These are phyloP conservation scores for Parmales sp. DNA, from an alignment of 108 stramenopile genomes.

Conservation along the genomic window DNA sequence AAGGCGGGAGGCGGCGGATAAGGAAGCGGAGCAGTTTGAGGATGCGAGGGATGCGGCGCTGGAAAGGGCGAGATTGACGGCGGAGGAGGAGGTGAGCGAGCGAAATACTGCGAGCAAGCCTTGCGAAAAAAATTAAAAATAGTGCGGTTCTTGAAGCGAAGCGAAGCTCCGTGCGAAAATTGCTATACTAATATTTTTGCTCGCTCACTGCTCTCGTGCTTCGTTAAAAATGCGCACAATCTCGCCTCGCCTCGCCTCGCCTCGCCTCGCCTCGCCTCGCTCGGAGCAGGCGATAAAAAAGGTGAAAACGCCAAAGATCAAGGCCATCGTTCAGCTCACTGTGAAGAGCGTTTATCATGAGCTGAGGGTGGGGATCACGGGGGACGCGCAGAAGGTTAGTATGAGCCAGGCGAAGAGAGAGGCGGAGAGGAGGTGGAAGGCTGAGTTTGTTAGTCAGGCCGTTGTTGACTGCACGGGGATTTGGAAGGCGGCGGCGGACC, in stretches of 20 bases:
- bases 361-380: neutral
- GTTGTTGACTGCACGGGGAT: conserved; percentile 1
- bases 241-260: too few species aligned
- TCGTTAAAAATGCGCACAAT: too few species aligned
- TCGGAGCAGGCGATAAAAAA: too few species aligned
- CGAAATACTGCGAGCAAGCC: too few species aligned
- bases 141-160: too few species aligned
- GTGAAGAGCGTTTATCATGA: neutral
- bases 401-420: neutral
- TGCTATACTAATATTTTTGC: too few species aligned
- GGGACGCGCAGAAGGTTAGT: neutral
- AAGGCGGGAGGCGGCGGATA: conserved; percentile 13
- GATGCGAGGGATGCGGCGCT: neutral
- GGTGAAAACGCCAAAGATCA: too few species aligned
- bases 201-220: too few species aligned
- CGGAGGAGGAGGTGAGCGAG: neutral
- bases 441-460: neutral
- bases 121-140: too few species aligned
- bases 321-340: neutral
- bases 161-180: too few species aligned
- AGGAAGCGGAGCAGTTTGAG: conserved; percentile 5
- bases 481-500: neutral
- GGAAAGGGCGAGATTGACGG: neutral
- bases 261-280: too few species aligned
- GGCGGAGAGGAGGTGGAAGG: conserved; percentile 15